A percentile compares a stretch with the other conserved stretches of the same genome.
phyloP scores from a whole-genome alignment of 164 flowering plant genomes.

The Macadamia integrifolia region DNA sequence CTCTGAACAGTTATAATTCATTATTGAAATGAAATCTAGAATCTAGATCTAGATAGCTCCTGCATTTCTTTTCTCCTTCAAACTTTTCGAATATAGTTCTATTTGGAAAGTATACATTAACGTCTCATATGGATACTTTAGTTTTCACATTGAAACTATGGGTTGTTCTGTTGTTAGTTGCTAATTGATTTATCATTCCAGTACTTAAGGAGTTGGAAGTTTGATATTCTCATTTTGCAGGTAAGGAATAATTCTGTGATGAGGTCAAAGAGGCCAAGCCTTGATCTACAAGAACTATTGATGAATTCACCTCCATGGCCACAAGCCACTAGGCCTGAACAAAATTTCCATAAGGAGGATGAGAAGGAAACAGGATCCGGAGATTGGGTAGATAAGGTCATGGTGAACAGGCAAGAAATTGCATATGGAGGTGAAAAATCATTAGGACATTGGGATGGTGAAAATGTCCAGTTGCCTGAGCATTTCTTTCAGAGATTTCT shows the following conservation, averaged over 20 bases:
- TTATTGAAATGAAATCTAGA: no score
- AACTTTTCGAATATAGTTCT: no score
- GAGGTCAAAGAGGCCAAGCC: slow-evolving; percentile 50
- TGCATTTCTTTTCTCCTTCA: no score
- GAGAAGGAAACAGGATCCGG: slow-evolving; percentile 52
- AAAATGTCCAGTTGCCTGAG: slow-evolving; percentile 37
- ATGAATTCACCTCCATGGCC: slow-evolving; percentile 76
- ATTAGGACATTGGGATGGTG: slow-evolving; percentile 45
- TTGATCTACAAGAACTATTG: slow-evolving; percentile 63
- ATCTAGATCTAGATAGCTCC: no score
- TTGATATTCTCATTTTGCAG: slow-evolving; percentile 22
- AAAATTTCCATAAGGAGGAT: slow-evolving; percentile 41
- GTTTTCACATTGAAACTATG: not conserved
- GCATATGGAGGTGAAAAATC: slow-evolving; percentile 28
- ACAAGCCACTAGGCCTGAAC: slow-evolving; percentile 38
- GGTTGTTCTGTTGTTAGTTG: not conserved
- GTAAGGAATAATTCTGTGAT: slow-evolving; percentile 28
- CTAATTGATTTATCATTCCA: not conserved
- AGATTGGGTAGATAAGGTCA: slow-evolving; percentile 93
- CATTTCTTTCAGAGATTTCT: slow-evolving; percentile 51
- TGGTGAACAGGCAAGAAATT: slow-evolving; percentile 80
- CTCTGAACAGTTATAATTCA: no score
- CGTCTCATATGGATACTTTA: no score
- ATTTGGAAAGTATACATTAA: no score
- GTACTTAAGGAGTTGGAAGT: not conserved